Conservation (phyloP, 176 grass and related monocot genomes). For the Carex myosuroides region DNA sequence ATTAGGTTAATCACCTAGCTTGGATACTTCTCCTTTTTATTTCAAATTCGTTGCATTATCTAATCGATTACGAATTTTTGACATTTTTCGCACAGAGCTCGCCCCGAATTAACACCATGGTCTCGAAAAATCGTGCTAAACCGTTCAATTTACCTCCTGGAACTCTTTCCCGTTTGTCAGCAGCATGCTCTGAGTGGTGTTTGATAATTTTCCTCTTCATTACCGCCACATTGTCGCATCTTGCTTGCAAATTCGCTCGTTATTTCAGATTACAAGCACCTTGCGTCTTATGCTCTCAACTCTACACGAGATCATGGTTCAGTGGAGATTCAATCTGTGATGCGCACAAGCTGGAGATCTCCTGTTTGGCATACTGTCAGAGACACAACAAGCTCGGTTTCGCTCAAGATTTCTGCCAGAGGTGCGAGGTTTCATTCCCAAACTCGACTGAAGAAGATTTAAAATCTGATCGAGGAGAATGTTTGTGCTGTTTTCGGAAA, state of each 20-base stretch:
- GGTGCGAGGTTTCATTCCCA: constrained; percentile 45
- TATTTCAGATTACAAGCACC: constrained; percentile 57
- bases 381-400: constrained; percentile 59
- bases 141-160: background rate
- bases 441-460: constrained; percentile 23
- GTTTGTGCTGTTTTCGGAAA: constrained; percentile 32
- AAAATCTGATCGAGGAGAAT: constrained; percentile 27
- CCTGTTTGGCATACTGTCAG: constrained; percentile 64
- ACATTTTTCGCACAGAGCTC: background rate
- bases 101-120: constrained; percentile 7
- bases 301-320: constrained; percentile 75
- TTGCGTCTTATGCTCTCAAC: constrained; percentile 68
- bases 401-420: constrained; percentile 42
- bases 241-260: constrained; percentile 63
- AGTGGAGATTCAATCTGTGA: constrained; percentile 76
- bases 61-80: background rate
- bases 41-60: background rate
- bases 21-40: background rate
- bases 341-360: constrained; percentile 70
- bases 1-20: background rate
- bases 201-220: constrained; percentile 77
- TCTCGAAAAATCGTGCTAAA: background rate
- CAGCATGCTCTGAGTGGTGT: constrained; percentile 62
- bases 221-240: constrained; percentile 52
- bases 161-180: constrained; percentile 26